These are phyloP conservation scores for Cystobasidium tubakii DNA, from an alignment of 768 basidiomycete species.

Conservation along the genomic window DNA sequence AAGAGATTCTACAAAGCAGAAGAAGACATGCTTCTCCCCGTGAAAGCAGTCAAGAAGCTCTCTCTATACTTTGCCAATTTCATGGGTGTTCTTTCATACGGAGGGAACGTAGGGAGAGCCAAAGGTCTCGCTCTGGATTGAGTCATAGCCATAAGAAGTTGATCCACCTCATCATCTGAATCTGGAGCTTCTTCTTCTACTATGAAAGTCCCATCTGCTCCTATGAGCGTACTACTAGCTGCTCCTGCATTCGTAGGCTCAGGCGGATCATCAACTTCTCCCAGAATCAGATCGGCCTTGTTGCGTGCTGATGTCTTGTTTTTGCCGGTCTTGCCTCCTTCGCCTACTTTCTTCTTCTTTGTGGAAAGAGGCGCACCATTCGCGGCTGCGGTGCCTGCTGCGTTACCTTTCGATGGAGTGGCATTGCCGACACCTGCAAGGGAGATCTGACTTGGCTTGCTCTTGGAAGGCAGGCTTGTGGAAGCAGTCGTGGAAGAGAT, in stretches of 20 bases:
- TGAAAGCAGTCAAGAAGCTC: slow-evolving; percentile 31
- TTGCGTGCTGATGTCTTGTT: slow-evolving; percentile 12
- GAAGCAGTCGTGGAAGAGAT: neutral
- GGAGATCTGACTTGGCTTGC: neutral
- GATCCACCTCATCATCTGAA: slow-evolving; percentile 32
- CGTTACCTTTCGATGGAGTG: neutral
- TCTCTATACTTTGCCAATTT: slow-evolving; percentile 29
- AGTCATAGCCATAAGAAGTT: slow-evolving; percentile 24
- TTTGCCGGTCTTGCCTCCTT: neutral
- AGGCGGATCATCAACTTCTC: slow-evolving; percentile 34
- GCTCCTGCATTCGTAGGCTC: neutral
- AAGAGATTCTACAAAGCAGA: neutral
- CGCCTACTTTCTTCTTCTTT: slow-evolving; percentile 30
- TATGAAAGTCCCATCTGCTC: neutral
- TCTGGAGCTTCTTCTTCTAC: slow-evolving; percentile 34
- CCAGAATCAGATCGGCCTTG: slow-evolving; percentile 29
- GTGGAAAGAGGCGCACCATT: neutral
- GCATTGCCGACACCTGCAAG: neutral
- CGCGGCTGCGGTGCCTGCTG: neutral
- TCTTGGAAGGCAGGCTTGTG: neutral
- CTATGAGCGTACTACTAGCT: neutral
- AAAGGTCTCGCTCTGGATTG: slow-evolving; percentile 20
- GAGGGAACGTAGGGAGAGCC: neutral
- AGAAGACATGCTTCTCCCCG: slow-evolving; percentile 26
- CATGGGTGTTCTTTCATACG: slow-evolving; percentile 2